phyloP scores from a whole-genome alignment of 345 rosid genomes.

The Boechera retrofracta region DNA sequence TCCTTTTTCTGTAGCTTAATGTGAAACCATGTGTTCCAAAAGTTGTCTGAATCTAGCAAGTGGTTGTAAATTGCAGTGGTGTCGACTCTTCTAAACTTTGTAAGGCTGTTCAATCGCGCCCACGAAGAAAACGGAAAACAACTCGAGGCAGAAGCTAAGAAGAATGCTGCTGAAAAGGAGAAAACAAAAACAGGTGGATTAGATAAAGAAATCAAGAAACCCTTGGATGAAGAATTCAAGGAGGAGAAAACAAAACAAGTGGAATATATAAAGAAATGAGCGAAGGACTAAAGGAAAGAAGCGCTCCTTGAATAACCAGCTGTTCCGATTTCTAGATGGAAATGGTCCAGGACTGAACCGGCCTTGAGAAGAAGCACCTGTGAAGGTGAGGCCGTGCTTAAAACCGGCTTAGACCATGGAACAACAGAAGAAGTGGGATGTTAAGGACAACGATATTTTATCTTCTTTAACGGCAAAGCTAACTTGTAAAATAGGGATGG shows the following conservation, averaged over 20 bases:
- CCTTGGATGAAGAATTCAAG: slow-evolving; percentile 29
- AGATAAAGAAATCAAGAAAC: slow-evolving; percentile 47
- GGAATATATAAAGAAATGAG: slow-evolving; percentile 32
- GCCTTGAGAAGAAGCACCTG: not conserved
- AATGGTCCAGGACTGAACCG: not conserved
- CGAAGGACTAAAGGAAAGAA: slow-evolving; percentile 12
- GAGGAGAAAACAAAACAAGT: slow-evolving; percentile 22
- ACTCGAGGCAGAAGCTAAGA: slow-evolving; percentile 71
- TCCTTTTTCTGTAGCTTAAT: slow-evolving; percentile 11
- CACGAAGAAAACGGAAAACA: slow-evolving; percentile 83
- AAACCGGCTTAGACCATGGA: slow-evolving; percentile 11
- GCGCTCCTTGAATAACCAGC: not conserved
- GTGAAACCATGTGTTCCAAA: slow-evolving; percentile 1
- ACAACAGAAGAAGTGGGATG: slow-evolving; percentile 2
- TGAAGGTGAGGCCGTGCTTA: slow-evolving; percentile 4
- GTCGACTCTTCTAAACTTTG: slow-evolving; percentile 76
- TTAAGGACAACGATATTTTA: slow-evolving; percentile 16
- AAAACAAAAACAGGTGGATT: slow-evolving; percentile 50
- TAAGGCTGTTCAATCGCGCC: slow-evolving; percentile 77
- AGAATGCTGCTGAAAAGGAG: slow-evolving; percentile 54
- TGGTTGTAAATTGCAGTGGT: slow-evolving; percentile 57
- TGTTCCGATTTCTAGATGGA: not conserved
- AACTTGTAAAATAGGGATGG: slow-evolving; percentile 38
- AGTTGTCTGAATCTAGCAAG: slow-evolving; percentile 14
- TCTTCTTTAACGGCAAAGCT: slow-evolving; percentile 25